Conservation (phyloP, 2,329 filamentous ascomycete species). For the Penicillium janthinellum region DNA sequence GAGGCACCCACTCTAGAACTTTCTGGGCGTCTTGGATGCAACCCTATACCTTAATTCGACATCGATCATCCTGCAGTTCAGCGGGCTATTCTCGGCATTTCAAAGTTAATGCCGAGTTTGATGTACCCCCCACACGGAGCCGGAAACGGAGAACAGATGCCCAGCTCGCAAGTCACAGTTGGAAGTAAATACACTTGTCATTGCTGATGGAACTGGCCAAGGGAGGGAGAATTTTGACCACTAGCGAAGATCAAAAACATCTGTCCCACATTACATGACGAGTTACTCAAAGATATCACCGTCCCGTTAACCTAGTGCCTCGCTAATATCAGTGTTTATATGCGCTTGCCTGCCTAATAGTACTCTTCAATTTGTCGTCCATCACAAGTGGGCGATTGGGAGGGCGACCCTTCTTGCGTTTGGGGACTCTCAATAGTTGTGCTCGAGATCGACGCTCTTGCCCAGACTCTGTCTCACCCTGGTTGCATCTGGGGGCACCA, state of each 20-base stretch:
- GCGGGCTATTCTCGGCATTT: neutral
- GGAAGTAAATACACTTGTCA: neutral
- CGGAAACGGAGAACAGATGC: neutral
- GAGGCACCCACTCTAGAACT: neutral
- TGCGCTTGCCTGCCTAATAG: no score
- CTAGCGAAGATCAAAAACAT: no score
- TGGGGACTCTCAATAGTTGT: neutral
- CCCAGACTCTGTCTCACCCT: neutral
- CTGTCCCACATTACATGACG: no score
- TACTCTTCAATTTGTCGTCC: neutral
- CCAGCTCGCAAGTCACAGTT: neutral
- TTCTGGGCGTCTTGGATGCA: neutral
- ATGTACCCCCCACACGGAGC: conserved; percentile 7
- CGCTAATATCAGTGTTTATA: no score
- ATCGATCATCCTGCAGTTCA: neutral
- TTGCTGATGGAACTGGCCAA: neutral
- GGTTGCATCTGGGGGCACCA: neutral
- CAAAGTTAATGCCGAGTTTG: conserved; percentile 1
- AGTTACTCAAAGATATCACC: no score
- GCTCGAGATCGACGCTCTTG: neutral
- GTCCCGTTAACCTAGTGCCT: no score
- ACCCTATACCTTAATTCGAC: neutral
- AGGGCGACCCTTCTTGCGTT: neutral
- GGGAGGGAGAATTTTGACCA: no score
- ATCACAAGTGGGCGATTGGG: neutral